Evolutionary conservation across 2,329 filamentous ascomycete species (phyloP).

Genomic region (Paecilomyces dactylethromorphus): DNA sequence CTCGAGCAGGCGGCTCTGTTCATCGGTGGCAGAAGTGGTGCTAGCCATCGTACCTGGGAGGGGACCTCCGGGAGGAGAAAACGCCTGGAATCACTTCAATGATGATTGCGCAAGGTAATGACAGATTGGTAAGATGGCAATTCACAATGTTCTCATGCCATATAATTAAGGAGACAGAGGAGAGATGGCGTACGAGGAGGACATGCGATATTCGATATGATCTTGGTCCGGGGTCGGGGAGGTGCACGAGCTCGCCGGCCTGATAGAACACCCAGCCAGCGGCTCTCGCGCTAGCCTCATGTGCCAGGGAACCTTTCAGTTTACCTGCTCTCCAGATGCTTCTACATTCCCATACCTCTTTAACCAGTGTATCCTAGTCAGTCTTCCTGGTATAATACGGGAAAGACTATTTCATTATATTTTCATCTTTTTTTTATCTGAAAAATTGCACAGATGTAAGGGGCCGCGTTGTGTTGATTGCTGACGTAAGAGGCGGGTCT

Average conservation of each 20-base stretch:
- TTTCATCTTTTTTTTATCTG: background rate
- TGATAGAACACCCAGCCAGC: constrained; percentile 5
- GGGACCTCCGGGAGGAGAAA: constrained; percentile 4
- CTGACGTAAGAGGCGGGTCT: background rate
- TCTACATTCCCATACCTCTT: background rate
- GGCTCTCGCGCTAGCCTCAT: constrained; percentile 3
- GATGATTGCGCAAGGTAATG: background rate
- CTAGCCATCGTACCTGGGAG: constrained; percentile 38
- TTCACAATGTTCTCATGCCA: background rate
- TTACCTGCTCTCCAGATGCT: background rate
- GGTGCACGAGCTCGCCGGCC: constrained; percentile 7
- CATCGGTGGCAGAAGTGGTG: constrained; percentile 60
- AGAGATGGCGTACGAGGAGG: background rate
- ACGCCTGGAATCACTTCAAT: background rate
- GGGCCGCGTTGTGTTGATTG: background rate
- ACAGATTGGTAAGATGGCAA: background rate
- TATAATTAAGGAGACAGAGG: background rate
- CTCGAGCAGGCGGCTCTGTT: constrained; percentile 88
- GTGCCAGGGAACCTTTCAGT: background rate
- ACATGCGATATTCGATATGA: background rate
- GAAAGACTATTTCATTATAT: background rate
- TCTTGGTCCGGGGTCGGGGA: constrained; percentile 3
- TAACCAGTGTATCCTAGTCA: background rate
- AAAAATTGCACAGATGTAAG: background rate
- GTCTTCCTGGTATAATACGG: background rate